Conservation (phyloP, 139 green algal genomes). For the Ostreobium quekettii region DNA sequence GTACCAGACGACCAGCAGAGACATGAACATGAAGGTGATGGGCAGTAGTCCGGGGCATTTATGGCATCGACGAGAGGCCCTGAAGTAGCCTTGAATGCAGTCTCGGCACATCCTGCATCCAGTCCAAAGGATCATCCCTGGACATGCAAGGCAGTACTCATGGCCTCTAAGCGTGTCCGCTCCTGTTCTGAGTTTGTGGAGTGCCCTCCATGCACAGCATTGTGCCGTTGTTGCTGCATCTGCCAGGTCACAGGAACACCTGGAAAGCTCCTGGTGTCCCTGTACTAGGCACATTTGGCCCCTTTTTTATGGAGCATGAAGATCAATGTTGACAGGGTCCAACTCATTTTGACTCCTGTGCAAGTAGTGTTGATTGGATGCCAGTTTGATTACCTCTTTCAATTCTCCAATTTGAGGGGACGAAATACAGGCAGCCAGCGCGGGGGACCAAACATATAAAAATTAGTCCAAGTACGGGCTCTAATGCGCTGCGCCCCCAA, state of each 20-base stretch:
- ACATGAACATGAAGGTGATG: not conserved
- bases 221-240: too few relatives aligned
- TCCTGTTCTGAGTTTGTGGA: too few relatives aligned
- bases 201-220: too few relatives aligned
- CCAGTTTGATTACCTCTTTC: not conserved
- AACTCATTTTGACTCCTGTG: not conserved
- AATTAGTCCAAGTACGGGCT: too few relatives aligned
- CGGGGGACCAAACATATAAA: not conserved
- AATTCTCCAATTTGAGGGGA: not conserved
- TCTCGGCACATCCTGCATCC: constrained; percentile 7
- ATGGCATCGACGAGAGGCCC: not conserved
- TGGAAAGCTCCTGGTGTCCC: too few relatives aligned
- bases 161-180: too few relatives aligned
- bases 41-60: not conserved
- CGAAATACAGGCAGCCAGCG: not conserved
- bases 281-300: too few relatives aligned
- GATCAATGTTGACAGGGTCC: too few relatives aligned
- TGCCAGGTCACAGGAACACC: too few relatives aligned
- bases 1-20: constrained; percentile 10
- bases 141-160: too few relatives aligned
- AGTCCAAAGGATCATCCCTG: not conserved
- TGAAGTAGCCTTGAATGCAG: constrained; percentile 15
- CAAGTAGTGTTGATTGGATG: not conserved
- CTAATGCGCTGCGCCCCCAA: too few relatives aligned
- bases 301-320: too few relatives aligned